Conservation (phyloP, 164 flowering plant species). For the Platanus orientalis region DNA sequence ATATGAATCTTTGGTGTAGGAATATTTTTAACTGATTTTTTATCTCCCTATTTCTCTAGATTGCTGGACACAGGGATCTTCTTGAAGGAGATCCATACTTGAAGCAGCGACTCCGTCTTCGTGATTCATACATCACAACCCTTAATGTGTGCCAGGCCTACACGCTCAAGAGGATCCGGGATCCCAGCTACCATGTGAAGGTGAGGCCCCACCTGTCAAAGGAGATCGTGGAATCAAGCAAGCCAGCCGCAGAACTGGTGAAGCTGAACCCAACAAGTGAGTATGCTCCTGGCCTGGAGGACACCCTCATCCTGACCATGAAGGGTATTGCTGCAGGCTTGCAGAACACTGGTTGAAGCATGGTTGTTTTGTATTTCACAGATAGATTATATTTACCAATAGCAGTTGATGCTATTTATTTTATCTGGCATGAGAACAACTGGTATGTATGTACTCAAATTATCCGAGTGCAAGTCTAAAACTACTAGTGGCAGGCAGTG, state of each 20-base stretch:
- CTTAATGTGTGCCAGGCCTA: constrained; percentile 90
- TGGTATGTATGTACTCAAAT: no score
- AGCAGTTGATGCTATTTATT: no score
- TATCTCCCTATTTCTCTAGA: constrained; percentile 35
- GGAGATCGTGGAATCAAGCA: constrained; percentile 59
- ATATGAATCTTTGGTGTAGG: no score
- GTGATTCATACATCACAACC: constrained; percentile 95
- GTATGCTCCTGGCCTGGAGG: constrained; percentile 98
- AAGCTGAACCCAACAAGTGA: constrained; percentile 89
- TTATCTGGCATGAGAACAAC: no score
- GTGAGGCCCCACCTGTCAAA: constrained; percentile 84
- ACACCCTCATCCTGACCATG: constrained; percentile 98
- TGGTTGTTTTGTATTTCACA: neutral
- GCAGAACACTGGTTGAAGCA: constrained; percentile 90
- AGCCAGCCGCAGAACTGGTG: constrained; percentile 73
- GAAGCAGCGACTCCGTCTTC: constrained; percentile 84
- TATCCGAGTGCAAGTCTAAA: neutral
- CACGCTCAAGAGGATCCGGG: constrained; percentile 87
- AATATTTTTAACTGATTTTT: neutral
- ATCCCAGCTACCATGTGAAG: constrained; percentile 62
- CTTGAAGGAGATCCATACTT: constrained; percentile 92
- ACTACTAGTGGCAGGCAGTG: no score
- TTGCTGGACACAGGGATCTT: constrained; percentile 91
- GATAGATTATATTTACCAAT: no score
- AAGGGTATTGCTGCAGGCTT: constrained; percentile 99